These are phyloP conservation scores for Trichoderma sp. DNA, from an alignment of 2,329 filamentous ascomycete genomes.

Conservation along the genomic window DNA sequence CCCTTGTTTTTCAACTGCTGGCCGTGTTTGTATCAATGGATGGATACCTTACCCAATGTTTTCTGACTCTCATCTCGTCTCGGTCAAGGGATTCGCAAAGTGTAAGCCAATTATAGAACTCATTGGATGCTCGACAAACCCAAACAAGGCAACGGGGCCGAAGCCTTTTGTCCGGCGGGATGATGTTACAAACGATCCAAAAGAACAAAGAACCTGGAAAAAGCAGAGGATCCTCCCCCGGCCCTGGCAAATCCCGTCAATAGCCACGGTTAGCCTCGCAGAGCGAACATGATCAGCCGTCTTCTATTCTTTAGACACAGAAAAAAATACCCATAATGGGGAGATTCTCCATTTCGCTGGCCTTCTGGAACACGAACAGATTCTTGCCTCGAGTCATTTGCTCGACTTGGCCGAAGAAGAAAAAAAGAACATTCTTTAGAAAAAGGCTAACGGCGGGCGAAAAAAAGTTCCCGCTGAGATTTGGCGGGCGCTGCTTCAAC, in stretches of 20 bases:
- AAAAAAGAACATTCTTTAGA: neutral
- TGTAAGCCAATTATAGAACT: neutral
- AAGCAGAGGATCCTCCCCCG: no score
- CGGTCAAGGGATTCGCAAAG: neutral
- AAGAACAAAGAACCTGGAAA: neutral
- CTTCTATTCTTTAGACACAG: neutral
- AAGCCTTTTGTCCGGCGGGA: neutral
- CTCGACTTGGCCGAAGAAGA: neutral
- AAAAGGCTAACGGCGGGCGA: neutral
- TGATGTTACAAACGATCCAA: neutral
- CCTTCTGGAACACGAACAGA: neutral
- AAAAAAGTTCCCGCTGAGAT: neutral
- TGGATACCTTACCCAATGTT: neutral
- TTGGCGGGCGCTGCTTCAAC: neutral
- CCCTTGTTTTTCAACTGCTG: neutral
- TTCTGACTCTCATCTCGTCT: neutral
- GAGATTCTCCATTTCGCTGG: neutral
- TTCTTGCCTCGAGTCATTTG: neutral
- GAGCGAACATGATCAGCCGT: neutral
- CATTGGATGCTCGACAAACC: neutral
- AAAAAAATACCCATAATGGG: neutral
- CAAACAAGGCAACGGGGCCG: slow-evolving; percentile 11
- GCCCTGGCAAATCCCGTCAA: neutral
- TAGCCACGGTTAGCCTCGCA: neutral
- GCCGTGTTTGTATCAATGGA: neutral